Evolutionary conservation across 2,329 filamentous ascomycete genomes (phyloP).

Genomic region (Epichloe aotearoae): DNA sequence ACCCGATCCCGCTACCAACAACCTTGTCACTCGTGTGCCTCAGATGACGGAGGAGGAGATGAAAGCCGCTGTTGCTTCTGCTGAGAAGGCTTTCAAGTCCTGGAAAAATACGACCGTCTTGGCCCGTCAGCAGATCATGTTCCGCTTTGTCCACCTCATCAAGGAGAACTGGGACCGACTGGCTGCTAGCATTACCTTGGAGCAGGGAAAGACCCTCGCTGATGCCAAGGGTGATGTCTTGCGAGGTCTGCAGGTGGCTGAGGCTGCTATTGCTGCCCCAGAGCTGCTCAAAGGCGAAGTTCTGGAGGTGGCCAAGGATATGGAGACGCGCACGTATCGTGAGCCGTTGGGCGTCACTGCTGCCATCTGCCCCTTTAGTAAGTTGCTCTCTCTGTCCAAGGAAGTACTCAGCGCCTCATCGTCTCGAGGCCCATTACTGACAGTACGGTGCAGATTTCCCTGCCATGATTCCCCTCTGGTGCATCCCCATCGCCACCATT

Average conservation of each 20-base stretch:
- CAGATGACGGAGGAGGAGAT: constrained; percentile 71
- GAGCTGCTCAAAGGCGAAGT: constrained; percentile 75
- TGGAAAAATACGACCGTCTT: constrained; percentile 65
- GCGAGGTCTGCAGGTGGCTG: constrained; percentile 70
- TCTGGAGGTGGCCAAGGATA: constrained; percentile 75
- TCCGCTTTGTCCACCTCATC: constrained; percentile 69
- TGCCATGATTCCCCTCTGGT: constrained; percentile 89
- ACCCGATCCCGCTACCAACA: constrained; percentile 73
- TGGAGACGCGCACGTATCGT: constrained; percentile 74
- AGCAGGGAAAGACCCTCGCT: constrained; percentile 80
- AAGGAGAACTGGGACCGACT: constrained; percentile 75
- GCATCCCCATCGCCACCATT: constrained; percentile 70
- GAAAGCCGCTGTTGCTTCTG: constrained; percentile 60
- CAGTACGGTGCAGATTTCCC: constrained; percentile 53
- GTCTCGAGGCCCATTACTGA: constrained; percentile 4
- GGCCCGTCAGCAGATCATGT: constrained; percentile 72
- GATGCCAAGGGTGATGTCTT: constrained; percentile 74
- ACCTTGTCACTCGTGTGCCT: constrained; percentile 70
- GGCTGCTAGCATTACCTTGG: constrained; percentile 72
- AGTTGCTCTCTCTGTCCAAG: constrained; percentile 6
- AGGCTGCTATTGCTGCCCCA: constrained; percentile 68
- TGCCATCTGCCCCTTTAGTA: constrained; percentile 79
- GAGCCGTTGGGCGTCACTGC: constrained; percentile 72
- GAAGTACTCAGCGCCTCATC: no score
- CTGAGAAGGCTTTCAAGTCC: constrained; percentile 58